Base-by-base conservation (phyloP, 2,329 filamentous ascomycete species). In the Aschersonia sp. region DNA sequence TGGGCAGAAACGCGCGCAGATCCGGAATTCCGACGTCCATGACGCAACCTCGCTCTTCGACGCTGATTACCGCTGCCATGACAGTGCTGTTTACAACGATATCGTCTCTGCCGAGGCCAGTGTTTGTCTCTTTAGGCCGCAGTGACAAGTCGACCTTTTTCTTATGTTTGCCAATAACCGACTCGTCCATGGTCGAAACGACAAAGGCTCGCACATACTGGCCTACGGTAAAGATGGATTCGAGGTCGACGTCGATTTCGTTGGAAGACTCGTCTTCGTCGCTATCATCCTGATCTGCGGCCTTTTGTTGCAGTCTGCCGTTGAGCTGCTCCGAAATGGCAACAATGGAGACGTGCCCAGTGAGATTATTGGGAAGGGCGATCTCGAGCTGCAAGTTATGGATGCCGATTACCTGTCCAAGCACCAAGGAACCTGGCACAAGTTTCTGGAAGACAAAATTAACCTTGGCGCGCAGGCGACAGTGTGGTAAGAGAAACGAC, bases 11-110 rank as follows among this genome's bases (percentile, higher is more conserved):
- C 3, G 86, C 92, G 53, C 81, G 82, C 47, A 89, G 63, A 40
- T 78, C 74, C 38, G 80, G 72, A 5, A 97, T 70, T 20, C 88
- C 88, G 40, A 97, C 67, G 56, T 96, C 88, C 88, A 98, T 95
- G 48, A 97, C 78, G 50, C 92, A 76, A 52, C 92, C 92, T 59
- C 95, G 89, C 57, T 98, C 94, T 65, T 98, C 91, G n/a, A 94
- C 84, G 64, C 91, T 98, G 46, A 77, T 67, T 30, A 98, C 82
- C 0, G 89, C 84, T 2, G 89, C 91, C 74, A 97, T 94, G 28
- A 97, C 70, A 44, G 85, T 89, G 53, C 73, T 75, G 58, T 94
- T 84, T 41, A 75, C 66, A 7, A 92, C 80, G 7, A 96, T 65
- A 56, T 88, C 87, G 41, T 84, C 78, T 54, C 78, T 75, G 3